A percentile compares a stretch with the other conserved stretches of the same genome.
Evolutionary conservation across 441 rosid species (phyloP).

Genomic region (Gossypium schwendimanii): DNA sequence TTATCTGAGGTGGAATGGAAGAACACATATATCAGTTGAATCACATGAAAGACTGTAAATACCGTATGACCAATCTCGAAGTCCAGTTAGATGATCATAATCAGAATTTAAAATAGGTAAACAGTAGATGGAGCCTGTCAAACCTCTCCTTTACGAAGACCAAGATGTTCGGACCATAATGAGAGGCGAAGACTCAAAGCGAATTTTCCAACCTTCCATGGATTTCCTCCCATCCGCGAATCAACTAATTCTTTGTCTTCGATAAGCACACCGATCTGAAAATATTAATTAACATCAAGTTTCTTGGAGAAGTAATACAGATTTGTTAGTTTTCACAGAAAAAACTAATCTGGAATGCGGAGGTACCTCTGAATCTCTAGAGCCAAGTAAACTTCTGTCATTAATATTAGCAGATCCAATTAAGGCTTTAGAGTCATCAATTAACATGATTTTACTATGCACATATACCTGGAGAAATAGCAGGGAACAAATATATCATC

Average conservation of each 20-base stretch:
- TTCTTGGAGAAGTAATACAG: no score
- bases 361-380: conserved; percentile 94
- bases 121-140: conserved; percentile 15
- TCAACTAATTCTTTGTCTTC: conserved; percentile 84
- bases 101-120: no score
- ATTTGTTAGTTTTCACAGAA: no score
- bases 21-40: background rate
- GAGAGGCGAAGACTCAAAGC: conserved; percentile 79
- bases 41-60: no score
- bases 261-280: conserved; percentile 77
- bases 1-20: conserved; percentile 34
- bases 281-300: conserved; percentile 10
- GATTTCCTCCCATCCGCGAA: conserved; percentile 83
- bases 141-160: conserved; percentile 73
- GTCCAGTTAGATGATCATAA: no score
- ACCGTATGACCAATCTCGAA: no score
- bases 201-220: conserved; percentile 94
- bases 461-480: conserved; percentile 65
- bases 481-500: background rate
- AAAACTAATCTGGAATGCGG: conserved; percentile 2
- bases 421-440: conserved; percentile 67
- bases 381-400: conserved; percentile 95
- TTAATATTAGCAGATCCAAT: conserved; percentile 96
- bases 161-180: conserved; percentile 97
- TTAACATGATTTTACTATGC: conserved; percentile 89